phyloP scores from a whole-genome alignment of 306 rosid species.

The Argentina anserina region DNA sequence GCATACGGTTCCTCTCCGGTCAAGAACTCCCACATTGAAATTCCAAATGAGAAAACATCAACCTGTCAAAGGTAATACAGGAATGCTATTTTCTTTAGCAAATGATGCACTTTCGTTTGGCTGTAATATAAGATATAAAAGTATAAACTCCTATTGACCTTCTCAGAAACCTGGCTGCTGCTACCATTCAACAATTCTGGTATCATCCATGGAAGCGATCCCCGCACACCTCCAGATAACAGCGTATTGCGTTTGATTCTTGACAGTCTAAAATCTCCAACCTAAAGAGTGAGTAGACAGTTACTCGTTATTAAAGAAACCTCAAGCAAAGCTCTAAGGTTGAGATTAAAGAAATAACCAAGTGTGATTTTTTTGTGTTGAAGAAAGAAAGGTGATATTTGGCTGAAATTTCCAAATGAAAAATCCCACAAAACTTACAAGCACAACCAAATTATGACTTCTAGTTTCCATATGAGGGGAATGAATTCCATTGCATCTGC shows the following conservation, averaged over 20 bases:
- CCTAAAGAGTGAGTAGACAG: conserved; percentile 12
- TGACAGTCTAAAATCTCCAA: conserved; percentile 35
- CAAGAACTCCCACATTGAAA: conserved; percentile 39
- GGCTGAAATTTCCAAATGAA: neutral
- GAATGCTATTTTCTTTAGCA: neutral
- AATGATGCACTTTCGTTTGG: neutral
- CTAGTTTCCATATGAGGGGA: neutral
- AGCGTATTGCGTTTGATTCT: conserved; percentile 34
- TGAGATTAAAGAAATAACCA: neutral
- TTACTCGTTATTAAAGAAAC: neutral
- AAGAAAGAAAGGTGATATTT: neutral
- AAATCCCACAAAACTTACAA: neutral
- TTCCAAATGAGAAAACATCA: conserved; percentile 33
- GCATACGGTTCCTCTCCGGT: conserved; percentile 36
- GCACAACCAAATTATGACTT: neutral
- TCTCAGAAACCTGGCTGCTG: conserved; percentile 37
- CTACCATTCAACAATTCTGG: conserved; percentile 34
- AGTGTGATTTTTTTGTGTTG: neutral
- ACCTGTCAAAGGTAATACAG: conserved; percentile 25
- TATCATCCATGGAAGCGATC: conserved; percentile 39
- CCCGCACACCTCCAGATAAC: conserved; percentile 39
- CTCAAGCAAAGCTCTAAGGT: neutral
- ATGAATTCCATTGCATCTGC: neutral
- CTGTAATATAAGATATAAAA: neutral
- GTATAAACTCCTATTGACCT: conserved; percentile 20